These are phyloP conservation scores for Phlebopus sp. DNA, from an alignment of 1,284 basidiomycete species.

Conservation along the genomic window DNA sequence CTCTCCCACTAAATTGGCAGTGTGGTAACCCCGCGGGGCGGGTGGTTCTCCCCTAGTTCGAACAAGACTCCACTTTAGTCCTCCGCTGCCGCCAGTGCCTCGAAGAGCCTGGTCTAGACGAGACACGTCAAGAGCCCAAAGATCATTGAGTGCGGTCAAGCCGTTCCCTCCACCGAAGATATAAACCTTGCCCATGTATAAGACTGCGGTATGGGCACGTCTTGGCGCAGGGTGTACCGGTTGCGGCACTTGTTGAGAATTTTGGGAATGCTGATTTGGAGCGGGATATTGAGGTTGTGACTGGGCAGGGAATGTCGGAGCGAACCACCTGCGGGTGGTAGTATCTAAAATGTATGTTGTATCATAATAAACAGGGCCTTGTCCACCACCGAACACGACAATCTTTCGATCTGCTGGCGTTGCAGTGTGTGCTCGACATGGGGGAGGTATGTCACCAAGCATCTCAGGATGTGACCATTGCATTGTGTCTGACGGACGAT, in stretches of 20 bases:
- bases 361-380: constrained; percentile 74
- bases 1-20: constrained; percentile 82
- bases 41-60: constrained; percentile 52
- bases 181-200: constrained; percentile 73
- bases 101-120: constrained; percentile 25
- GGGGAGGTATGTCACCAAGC: constrained; percentile 72
- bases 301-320: constrained; percentile 41
- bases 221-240: constrained; percentile 59
- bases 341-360: constrained; percentile 85
- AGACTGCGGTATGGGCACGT: constrained; percentile 84
- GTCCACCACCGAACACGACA: constrained; percentile 84
- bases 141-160: constrained; percentile 82
- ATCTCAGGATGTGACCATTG: constrained; percentile 82
- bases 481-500: constrained; percentile 69
- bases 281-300: not conserved
- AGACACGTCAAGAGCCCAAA: constrained; percentile 83
- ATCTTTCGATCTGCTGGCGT: constrained; percentile 82
- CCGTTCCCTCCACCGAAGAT: constrained; percentile 94
- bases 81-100: constrained; percentile 23
- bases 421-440: constrained; percentile 85
- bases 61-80: constrained; percentile 65
- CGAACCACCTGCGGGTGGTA: constrained; percentile 62
- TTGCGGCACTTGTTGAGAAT: constrained; percentile 9
- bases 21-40: constrained; percentile 83
- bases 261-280: constrained; percentile 3